Percentiles rank a stretch among this genome's conserved stretches.
Conservation (phyloP, 1,139 yeast species). For the Geotrichum macrosporum region DNA sequence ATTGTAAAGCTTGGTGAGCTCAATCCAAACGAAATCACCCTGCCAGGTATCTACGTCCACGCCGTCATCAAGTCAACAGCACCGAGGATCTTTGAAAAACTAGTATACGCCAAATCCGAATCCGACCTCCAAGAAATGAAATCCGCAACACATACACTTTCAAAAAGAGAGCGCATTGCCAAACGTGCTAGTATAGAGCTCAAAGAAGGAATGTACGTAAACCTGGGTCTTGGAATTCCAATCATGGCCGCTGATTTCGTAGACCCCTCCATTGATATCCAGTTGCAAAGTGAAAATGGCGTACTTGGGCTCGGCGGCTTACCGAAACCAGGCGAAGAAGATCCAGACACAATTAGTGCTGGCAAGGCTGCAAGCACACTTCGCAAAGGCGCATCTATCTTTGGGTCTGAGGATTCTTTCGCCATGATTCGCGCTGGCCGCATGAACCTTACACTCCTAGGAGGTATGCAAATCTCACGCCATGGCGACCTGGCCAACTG, state of each 20-base stretch:
- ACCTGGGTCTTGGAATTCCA: constrained; percentile 47
- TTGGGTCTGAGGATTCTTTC: constrained; percentile 47
- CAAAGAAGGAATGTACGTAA: constrained; percentile 42
- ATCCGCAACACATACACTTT: constrained; percentile 15
- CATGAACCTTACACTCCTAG: constrained; percentile 42
- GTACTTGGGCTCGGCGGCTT: constrained; percentile 45
- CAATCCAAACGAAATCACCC: constrained; percentile 42
- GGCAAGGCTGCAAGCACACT: constrained; percentile 48
- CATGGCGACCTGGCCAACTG: constrained; percentile 47
- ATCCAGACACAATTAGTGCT: constrained; percentile 46
- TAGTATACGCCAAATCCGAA: constrained; percentile 26
- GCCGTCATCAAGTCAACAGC: constrained; percentile 39
- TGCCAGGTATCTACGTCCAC: constrained; percentile 43
- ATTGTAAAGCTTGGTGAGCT: constrained; percentile 44
- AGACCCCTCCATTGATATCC: constrained; percentile 37
- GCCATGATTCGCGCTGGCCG: constrained; percentile 47
- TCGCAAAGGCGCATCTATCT: constrained; percentile 42
- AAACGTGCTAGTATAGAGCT: constrained; percentile 45
- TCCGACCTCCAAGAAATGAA: constrained; percentile 23
- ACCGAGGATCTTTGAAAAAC: constrained; percentile 41
- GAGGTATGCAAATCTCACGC: constrained; percentile 45
- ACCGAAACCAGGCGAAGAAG: constrained; percentile 43
- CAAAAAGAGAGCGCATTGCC: constrained; percentile 40
- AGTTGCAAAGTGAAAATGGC: constrained; percentile 46
- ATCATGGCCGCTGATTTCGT: constrained; percentile 44